Evolutionary conservation across 2,329 filamentous ascomycete species (phyloP).

Genomic region (Sporothrix humicola): DNA sequence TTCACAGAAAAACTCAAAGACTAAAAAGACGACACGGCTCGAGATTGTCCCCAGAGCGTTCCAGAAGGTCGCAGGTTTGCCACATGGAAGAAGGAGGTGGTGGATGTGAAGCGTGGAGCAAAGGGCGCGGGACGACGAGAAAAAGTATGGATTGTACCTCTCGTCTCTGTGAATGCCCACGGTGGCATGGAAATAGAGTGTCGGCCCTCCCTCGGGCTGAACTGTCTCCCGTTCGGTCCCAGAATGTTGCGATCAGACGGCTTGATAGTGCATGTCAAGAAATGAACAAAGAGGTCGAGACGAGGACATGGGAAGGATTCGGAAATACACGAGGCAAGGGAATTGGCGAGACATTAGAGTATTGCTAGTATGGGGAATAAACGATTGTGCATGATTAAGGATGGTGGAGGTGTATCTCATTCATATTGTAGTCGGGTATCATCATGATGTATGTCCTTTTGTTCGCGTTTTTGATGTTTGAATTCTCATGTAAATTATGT

Average conservation of each 20-base stretch:
- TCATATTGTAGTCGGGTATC: not conserved
- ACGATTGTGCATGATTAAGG: not conserved
- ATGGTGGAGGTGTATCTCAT: not conserved
- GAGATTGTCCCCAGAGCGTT: conserved; percentile 14
- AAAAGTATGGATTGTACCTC: not conserved
- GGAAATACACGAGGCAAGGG: not conserved
- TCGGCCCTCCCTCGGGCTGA: conserved; percentile 5
- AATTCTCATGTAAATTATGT: not conserved
- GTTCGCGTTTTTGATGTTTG: not conserved
- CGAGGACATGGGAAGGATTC: not conserved
- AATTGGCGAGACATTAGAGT: not conserved
- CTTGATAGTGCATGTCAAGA: not conserved
- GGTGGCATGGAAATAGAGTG: not conserved
- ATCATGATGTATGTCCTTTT: not conserved
- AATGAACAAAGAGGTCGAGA: not conserved
- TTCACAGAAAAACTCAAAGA: no score
- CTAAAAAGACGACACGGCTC: not conserved
- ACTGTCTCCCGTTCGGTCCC: conserved; percentile 17
- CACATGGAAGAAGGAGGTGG: not conserved
- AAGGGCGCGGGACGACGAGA: not conserved
- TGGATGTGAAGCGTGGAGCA: not conserved
- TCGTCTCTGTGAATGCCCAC: no score
- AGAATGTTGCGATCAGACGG: not conserved
- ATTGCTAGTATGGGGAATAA: not conserved
- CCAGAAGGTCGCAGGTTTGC: conserved; percentile 13